Evolutionary conservation across 2,329 filamentous ascomycete genomes (phyloP), one percentile per base, ranked within the genome.

Genomic region (Microcera coccophila): DNA sequence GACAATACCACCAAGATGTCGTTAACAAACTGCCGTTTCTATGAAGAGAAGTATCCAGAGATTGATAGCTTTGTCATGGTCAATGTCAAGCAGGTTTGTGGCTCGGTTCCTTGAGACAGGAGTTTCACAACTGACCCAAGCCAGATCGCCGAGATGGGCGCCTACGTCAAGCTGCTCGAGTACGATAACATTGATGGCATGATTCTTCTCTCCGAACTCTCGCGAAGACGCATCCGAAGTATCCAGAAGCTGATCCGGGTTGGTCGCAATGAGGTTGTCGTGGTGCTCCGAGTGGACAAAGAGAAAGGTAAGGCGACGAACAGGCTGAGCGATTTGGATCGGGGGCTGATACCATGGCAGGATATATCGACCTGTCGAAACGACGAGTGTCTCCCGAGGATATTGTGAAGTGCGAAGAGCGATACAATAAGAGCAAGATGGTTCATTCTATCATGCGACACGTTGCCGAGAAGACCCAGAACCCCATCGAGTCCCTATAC

Each of bases 121-220:
- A 37, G 28, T 35, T n/a, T 43, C 35, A 38, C 21, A 34, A 50
- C 52, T 57, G 47, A 59, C 50, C 47, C 28, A 41, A 39, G 21
- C 38, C 58, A 93, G 87, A 98, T 98, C 66, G 93, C 93, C 69
- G 94, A 98, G 73, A 98, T 98, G 94, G 93, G 93, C 69, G 93
- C 94, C 61, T 98, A 98, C 69, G 94, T 98, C 64, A 98, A 98
- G 75, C 84, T 98, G 43, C 85, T 98, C 60, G 93, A 98, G 75
- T 98, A 98, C 73, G 93, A 98, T 73, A 96, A 97, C 74, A 98
- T 98, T 63, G 94, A 98, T 67, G 93, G 93, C 81, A 98, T 98
- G 94, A 98, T 98, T 63, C 76, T 98, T 56, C 88, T 98, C 55
- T 95, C 89, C 61, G 93, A 98, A 72, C 81, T 98, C 53, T 98